Base-by-base conservation (phyloP, 371 early-diverging fungal genomes). In the Pancytospora philotis region DNA sequence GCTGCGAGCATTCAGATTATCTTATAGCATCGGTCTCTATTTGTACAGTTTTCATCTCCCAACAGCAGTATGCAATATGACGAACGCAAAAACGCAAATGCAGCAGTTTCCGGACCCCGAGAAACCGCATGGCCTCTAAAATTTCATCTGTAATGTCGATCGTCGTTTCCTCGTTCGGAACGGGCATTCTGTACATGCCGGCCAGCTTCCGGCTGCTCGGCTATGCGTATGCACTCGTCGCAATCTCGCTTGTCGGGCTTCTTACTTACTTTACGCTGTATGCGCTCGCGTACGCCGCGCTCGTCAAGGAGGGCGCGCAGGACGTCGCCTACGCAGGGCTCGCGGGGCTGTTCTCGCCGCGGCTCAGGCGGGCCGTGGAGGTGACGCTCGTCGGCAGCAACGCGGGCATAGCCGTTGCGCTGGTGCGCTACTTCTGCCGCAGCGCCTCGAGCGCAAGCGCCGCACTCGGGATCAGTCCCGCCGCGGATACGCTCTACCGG, bases 121-220 rank as follows among this genome's bases (percentile, higher is more conserved):
- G n/a, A n/a, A n/a, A n/a, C n/a, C n/a, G n/a, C n/a, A n/a, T n/a
- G n/a, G n/a, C n/a, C n/a, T n/a, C n/a, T n/a, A n/a, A n/a, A n/a
- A n/a, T n/a, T n/a, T n/a, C n/a, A n/a, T n/a, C n/a, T n/a, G n/a
- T n/a, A 38, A 56, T 74, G 45, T 52, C 72, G 13, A 63, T 80
- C 70, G 48, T 77, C 22, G 67, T 70, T 22, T 74, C 80, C 25
- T 73, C 75, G 60, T 68, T 80, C 57, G 80, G 80, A 3, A 66
- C 73, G 3, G 80, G 80, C 32, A 73, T 78, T 1, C 55, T 74
- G 16, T 72, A 68, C 25, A 68, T 80, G 50, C 78, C 78, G 0
- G 10, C 13, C 41, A 68, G 76, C 35, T 76, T 80, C 27, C 69
- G 71, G 16, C 31, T 56, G 19, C 55, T 76, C 2, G 80, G 80